These are phyloP conservation scores for Alternaria brassicae DNA, from an alignment of 2,329 filamentous ascomycete genomes.

Conservation along the genomic window DNA sequence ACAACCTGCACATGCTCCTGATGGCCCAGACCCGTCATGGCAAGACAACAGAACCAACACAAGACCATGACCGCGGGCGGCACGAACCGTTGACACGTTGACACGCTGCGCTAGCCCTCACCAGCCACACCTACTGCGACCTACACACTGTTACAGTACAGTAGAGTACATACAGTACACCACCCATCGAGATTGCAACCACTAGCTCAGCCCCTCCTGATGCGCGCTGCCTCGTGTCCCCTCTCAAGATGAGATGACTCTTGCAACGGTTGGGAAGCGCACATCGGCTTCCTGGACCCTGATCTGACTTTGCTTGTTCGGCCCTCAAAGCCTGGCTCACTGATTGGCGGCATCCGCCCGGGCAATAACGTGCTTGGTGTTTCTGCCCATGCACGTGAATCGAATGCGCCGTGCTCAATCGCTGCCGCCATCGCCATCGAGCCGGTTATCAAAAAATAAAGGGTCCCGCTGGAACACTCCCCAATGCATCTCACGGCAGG, in stretches of 20 bases:
- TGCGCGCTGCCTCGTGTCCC: not conserved
- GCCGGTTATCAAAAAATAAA: slow-evolving; percentile 14
- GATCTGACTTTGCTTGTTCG: slow-evolving; percentile 6
- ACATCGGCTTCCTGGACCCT: slow-evolving; percentile 12
- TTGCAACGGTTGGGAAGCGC: slow-evolving; percentile 2
- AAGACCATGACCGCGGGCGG: slow-evolving; percentile 5
- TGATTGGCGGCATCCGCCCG: slow-evolving; percentile 1
- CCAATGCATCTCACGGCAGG: slow-evolving; percentile 8
- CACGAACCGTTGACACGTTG: slow-evolving; percentile 18
- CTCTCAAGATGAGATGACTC: slow-evolving; percentile 7
- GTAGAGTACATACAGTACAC: too few species aligned
- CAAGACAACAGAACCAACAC: not conserved
- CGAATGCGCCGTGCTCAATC: slow-evolving; percentile 29
- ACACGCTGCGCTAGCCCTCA: not conserved
- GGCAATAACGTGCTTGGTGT: slow-evolving; percentile 6
- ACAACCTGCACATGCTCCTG: not conserved
- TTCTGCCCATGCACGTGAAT: slow-evolving; percentile 6
- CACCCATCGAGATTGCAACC: slow-evolving; percentile 21
- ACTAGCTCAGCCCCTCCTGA: not conserved
- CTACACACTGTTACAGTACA: not conserved
- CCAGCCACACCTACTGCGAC: not conserved
- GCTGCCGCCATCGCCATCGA: slow-evolving; percentile 18
- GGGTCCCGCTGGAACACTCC: not conserved
- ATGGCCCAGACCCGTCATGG: slow-evolving; percentile 3
- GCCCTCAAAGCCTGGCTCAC: not conserved